A percentile compares a stretch with the other conserved stretches of the same genome.
phyloP scores from a whole-genome alignment of 768 basidiomycete species.

The Filobasidium floriforme region DNA sequence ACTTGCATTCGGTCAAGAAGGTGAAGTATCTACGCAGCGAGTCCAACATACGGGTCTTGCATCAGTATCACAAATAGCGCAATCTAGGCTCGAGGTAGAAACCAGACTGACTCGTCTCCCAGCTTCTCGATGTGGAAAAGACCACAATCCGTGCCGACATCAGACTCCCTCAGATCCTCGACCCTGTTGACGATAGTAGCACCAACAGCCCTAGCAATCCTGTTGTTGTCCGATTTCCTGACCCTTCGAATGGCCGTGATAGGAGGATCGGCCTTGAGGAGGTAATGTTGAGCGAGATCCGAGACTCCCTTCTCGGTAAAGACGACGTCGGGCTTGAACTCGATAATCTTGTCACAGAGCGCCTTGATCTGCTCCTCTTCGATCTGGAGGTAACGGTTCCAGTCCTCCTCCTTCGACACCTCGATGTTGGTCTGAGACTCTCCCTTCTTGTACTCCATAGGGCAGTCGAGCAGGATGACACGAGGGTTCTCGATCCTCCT shows the following conservation, averaged over 20 bases:
- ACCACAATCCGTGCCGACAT: conserved; percentile 87
- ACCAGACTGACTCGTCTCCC: conserved; percentile 67
- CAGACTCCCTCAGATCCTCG: conserved; percentile 84
- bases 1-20: conserved; percentile 82
- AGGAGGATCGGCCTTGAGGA: conserved; percentile 62
- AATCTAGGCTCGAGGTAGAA: not conserved
- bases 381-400: conserved; percentile 81
- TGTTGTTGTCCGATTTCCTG: conserved; percentile 97
- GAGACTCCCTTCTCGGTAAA: conserved; percentile 98
- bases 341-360: conserved; percentile 73
- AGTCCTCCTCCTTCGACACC: conserved; percentile 86
- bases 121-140: conserved; percentile 96
- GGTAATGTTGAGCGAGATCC: conserved; percentile 90
- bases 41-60: not conserved
- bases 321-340: conserved; percentile 89
- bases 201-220: conserved; percentile 88
- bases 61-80: not conserved
- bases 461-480: conserved; percentile 84
- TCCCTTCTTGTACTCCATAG: conserved; percentile 97
- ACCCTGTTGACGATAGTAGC: conserved; percentile 95
- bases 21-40: conserved; percentile 69
- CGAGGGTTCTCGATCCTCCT: conserved; percentile 80
- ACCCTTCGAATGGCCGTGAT: conserved; percentile 94
- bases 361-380: conserved; percentile 95
- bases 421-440: conserved; percentile 98